Conservation (phyloP, 1,284 basidiomycete genomes). For the Meripilus lineatus region DNA sequence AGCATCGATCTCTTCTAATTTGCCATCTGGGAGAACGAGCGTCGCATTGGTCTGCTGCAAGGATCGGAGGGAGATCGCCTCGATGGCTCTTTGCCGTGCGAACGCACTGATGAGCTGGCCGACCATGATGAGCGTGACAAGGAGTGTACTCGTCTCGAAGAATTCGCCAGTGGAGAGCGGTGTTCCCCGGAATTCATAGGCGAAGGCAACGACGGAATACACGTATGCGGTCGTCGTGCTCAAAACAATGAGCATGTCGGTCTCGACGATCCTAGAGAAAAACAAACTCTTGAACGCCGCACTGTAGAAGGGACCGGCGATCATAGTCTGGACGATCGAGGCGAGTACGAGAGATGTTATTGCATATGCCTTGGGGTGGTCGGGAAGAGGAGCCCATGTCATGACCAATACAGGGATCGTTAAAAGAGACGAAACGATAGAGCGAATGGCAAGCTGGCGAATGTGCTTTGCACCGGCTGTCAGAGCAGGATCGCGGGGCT, state of each 20-base stretch:
- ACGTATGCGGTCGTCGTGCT: slow-evolving; percentile 39
- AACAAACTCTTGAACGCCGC: slow-evolving; percentile 34
- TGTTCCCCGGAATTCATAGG: slow-evolving; percentile 29
- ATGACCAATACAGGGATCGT: slow-evolving; percentile 41
- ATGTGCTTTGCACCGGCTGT: slow-evolving; percentile 26
- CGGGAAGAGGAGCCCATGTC: slow-evolving; percentile 39
- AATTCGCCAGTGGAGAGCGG: slow-evolving; percentile 33
- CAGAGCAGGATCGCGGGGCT: slow-evolving; percentile 24
- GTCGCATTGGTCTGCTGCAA: slow-evolving; percentile 32
- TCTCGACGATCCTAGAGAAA: slow-evolving; percentile 37
- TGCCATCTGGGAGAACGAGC: slow-evolving; percentile 25
- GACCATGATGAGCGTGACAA: slow-evolving; percentile 40
- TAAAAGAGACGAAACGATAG: slow-evolving; percentile 27
- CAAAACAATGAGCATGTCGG: slow-evolving; percentile 36
- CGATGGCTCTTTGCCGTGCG: slow-evolving; percentile 35
- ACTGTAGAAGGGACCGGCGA: slow-evolving; percentile 35
- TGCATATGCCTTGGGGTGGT: slow-evolving; percentile 29
- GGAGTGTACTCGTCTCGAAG: slow-evolving; percentile 43
- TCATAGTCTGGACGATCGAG: slow-evolving; percentile 34
- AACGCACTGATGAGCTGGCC: slow-evolving; percentile 37
- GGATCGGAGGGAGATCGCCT: slow-evolving; percentile 28
- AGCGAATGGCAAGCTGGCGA: slow-evolving; percentile 27
- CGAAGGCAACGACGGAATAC: slow-evolving; percentile 40
- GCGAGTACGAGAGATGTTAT: slow-evolving; percentile 35
- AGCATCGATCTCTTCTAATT: slow-evolving; percentile 23